These are phyloP conservation scores for Talaromyces sp. DNA, from an alignment of 2,329 filamentous ascomycete species.

Conservation along the genomic window DNA sequence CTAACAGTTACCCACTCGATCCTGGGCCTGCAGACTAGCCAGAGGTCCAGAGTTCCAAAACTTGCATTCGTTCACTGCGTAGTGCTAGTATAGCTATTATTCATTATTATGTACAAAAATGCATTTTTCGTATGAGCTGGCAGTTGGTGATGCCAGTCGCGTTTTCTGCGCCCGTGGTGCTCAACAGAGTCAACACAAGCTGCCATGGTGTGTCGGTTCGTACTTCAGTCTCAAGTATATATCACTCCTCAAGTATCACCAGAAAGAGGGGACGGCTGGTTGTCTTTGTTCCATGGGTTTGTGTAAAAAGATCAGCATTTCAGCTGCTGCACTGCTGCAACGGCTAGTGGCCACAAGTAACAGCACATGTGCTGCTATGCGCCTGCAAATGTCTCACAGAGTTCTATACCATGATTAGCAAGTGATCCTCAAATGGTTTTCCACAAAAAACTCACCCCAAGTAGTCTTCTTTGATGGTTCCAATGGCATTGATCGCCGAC, in stretches of 20 bases:
- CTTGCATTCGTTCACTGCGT: background rate
- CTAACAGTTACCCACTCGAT: background rate
- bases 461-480: constrained; percentile 80
- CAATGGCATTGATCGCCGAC: constrained; percentile 92
- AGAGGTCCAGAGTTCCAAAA: too few relatives aligned
- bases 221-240: background rate
- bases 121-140: background rate
- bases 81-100: background rate
- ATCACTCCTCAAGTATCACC: background rate
- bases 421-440: background rate
- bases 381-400: constrained; percentile 2
- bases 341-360: background rate
- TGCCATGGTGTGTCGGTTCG: background rate
- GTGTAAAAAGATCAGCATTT: background rate
- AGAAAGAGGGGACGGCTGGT: background rate
- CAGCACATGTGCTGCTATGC: background rate
- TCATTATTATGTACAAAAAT: background rate
- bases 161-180: background rate
- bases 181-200: background rate
- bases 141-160: background rate
- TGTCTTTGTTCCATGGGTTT: background rate
- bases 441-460: constrained; percentile 36
- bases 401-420: constrained; percentile 9
- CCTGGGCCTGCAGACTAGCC: background rate
- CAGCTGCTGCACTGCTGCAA: background rate